Evolutionary conservation across 306 rosid genomes (phyloP).

Genomic region (Fragaria nilgerrensis): DNA sequence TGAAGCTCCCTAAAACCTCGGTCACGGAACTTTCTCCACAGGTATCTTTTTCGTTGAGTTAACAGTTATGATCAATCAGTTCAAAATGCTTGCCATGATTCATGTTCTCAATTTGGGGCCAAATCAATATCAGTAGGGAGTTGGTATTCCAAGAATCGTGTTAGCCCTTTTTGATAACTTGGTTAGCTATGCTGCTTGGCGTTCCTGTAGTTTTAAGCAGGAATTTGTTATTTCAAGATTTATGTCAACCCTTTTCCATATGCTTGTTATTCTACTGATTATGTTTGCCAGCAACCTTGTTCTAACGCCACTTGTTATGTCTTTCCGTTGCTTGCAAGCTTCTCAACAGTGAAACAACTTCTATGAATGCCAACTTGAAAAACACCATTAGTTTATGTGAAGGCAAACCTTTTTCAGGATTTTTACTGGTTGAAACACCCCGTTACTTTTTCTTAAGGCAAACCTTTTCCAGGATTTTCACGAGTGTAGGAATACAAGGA

Average conservation of each 20-base stretch:
- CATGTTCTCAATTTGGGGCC: slow-evolving; percentile 35
- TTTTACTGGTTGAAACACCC: neutral
- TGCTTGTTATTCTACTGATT: neutral
- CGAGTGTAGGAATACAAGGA: neutral
- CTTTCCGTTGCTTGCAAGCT: neutral
- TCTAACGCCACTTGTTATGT: neutral
- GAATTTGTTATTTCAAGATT: neutral
- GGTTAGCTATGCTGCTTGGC: neutral
- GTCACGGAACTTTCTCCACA: slow-evolving; percentile 60
- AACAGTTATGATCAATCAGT: slow-evolving; percentile 55
- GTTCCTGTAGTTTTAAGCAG: neutral
- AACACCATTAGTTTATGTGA: neutral
- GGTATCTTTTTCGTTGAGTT: slow-evolving; percentile 30
- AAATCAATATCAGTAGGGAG: slow-evolving; percentile 47
- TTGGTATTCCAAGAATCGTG: neutral
- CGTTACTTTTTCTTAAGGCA: neutral
- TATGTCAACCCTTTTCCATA: neutral
- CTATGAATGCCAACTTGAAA: neutral
- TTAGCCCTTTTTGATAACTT: neutral
- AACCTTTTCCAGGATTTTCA: neutral
- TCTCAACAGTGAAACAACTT: neutral
- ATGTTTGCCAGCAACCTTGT: neutral
- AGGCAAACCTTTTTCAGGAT: neutral
- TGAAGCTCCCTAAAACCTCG: slow-evolving; percentile 48
- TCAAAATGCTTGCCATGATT: slow-evolving; percentile 53